These are phyloP conservation scores for Tinospora cordifolia DNA, from an alignment of 164 flowering plant species.

Conservation along the genomic window DNA sequence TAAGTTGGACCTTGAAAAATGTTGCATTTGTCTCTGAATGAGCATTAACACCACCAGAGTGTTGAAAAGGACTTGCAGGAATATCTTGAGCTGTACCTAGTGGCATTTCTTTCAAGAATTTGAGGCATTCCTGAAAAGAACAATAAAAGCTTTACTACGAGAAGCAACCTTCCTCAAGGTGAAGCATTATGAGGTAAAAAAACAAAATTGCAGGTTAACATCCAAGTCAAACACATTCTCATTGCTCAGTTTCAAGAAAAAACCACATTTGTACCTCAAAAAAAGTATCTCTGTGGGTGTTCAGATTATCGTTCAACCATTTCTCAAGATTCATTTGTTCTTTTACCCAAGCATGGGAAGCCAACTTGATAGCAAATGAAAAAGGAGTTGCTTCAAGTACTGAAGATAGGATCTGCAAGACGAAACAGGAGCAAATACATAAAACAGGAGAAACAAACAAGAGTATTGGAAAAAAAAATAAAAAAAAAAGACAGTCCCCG, in stretches of 20 bases:
- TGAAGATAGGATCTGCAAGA: conserved; percentile 48
- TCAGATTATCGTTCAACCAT: conserved; percentile 59
- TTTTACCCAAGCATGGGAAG: conserved; percentile 60
- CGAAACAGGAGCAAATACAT: not conserved
- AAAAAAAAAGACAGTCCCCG: not conserved
- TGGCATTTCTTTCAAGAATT: conserved; percentile 60
- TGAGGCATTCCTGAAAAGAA: conserved; percentile 69
- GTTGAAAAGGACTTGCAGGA: conserved; percentile 42
- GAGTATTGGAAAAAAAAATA: not conserved
- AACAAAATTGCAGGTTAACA: not conserved
- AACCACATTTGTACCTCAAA: conserved; percentile 48
- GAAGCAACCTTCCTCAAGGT: not conserved
- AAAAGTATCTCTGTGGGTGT: conserved; percentile 46
- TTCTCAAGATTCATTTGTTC: conserved; percentile 65
- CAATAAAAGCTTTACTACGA: not conserved
- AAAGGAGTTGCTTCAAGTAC: conserved; percentile 68
- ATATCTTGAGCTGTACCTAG: conserved; percentile 35
- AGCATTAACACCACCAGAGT: conserved; percentile 43
- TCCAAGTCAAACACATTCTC: not conserved
- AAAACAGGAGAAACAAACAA: not conserved
- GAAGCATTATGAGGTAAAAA: no score
- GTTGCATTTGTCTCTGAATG: conserved; percentile 45
- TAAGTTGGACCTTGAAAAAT: conserved; percentile 54
- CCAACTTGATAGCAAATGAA: conserved; percentile 52
- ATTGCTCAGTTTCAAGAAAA: not conserved